phyloP scores from a whole-genome alignment of 2,329 filamentous ascomycete species.

The Microcera coccophila region DNA sequence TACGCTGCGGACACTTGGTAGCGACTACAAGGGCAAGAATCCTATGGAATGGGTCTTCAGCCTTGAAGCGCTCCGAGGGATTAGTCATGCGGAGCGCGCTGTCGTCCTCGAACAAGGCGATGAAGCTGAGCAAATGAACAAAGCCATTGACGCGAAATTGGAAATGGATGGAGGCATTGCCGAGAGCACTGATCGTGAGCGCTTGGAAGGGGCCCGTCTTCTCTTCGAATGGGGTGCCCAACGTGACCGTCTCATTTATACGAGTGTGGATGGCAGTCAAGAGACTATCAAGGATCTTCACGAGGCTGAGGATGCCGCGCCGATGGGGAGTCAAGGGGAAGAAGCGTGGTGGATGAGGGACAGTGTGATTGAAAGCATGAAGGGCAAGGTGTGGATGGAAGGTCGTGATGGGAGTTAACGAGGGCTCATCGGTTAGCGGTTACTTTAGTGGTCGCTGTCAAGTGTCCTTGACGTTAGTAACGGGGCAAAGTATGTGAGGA shows the following conservation, averaged over 20 bases:
- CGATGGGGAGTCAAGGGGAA: constrained; percentile 19
- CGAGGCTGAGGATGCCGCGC: constrained; percentile 18
- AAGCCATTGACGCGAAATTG: constrained; percentile 66
- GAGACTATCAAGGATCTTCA: constrained; percentile 30
- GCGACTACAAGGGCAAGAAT: constrained; percentile 28
- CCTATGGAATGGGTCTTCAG: constrained; percentile 74
- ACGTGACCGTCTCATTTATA: constrained; percentile 34
- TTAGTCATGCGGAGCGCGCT: constrained; percentile 63
- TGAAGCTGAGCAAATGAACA: constrained; percentile 46
- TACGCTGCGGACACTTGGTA: constrained; percentile 68
- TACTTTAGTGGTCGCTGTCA: constrained; percentile 14
- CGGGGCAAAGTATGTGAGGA: too few relatives aligned
- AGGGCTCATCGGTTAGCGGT: too few relatives aligned
- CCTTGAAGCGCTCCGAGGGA: constrained; percentile 51
- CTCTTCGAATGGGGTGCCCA: constrained; percentile 56
- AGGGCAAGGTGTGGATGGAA: constrained; percentile 52
- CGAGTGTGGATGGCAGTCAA: constrained; percentile 32
- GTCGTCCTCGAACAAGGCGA: constrained; percentile 54
- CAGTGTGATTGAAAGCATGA: constrained; percentile 52
- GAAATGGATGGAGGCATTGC: constrained; percentile 54
- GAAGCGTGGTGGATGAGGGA: constrained; percentile 54
- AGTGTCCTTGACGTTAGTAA: too few relatives aligned
- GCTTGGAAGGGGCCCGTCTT: constrained; percentile 47
- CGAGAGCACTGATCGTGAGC: constrained; percentile 37
- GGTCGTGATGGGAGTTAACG: constrained; percentile 35